Base-by-base conservation (phyloP, 805 yeast species). In the Cyberlindnera suaveolens region DNA sequence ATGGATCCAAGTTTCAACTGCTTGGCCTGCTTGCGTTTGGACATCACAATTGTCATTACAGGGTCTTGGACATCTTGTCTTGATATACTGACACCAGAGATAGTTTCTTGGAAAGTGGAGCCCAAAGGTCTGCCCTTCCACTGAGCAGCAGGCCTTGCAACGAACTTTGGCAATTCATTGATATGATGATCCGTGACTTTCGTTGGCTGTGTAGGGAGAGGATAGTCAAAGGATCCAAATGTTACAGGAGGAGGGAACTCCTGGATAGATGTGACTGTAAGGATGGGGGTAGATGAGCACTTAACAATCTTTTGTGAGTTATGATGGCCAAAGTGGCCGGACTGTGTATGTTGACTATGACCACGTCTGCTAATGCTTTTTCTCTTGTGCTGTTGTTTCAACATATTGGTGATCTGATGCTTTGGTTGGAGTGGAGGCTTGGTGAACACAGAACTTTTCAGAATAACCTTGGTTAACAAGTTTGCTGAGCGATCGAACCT, bases 1-100 rank as follows among this genome's bases (percentile, higher is more conserved):
- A 45, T 23, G 3, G 42, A 26, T 1, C 61, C 61, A 29, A 56
- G 17, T 41, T 43, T 52, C 34, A 52, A 37, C 3, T 36, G 34
- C 35, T 46, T 52, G 3, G 49, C 44, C 17, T n/a, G 32, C 3
- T 19, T 13, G 20, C 50, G 46, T 15, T 54, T 48, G 1, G 40
- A 4, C 16, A 45, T 16, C 14, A 44, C 44, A 14, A 43, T 50
- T 20, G 27, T 31, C 33, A 46, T 36, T 3, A 42, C 48, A 11
- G 57, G 52, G 19, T 52, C 51, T 15, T n/a, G 19, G 6, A 36
- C 34, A 32, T 43, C 36, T 10, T 18, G 4, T 13, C 23, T 15
- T 3, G 38, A 19, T 18, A 10, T 33, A 1, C 33, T 33, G 5
- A 31, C 4, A 5, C 49, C 47, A 1, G 29, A 19, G 4, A 39